Conservation (phyloP, 139 green algal genomes). For the Zygnema cylindricum region DNA sequence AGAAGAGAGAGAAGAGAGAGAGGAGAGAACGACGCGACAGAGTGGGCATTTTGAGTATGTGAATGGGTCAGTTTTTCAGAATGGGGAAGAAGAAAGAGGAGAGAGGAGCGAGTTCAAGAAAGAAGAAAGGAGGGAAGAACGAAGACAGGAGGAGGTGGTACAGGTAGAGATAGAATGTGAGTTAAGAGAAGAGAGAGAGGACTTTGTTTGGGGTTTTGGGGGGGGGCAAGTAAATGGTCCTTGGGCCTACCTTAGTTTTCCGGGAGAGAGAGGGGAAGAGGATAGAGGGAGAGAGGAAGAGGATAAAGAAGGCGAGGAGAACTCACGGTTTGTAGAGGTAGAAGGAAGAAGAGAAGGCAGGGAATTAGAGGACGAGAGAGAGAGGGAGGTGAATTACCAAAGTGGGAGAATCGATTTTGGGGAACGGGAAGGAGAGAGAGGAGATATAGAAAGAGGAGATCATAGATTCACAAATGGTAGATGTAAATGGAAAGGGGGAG, state of each 20-base stretch:
- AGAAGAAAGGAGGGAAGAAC: neutral
- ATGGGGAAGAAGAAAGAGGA: neutral
- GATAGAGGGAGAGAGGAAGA: neutral
- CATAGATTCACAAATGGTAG: neutral
- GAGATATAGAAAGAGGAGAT: neutral
- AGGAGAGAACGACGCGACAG: too few relatives aligned
- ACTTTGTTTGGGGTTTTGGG: neutral
- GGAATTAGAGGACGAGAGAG: neutral
- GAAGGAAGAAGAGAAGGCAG: neutral
- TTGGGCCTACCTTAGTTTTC: neutral
- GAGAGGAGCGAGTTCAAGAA: neutral
- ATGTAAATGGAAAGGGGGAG: slow-evolving; percentile 11
- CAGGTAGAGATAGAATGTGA: too few relatives aligned
- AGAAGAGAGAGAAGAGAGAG: neutral
- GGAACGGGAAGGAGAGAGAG: neutral
- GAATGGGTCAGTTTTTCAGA: too few relatives aligned
- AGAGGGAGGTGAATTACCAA: neutral
- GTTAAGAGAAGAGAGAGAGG: neutral
- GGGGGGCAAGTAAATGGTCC: neutral
- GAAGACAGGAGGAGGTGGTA: neutral
- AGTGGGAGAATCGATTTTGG: neutral
- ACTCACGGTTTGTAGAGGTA: neutral
- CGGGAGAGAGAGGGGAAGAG: neutral
- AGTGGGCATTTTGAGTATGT: neutral
- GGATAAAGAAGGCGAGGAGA: neutral